Conservation (phyloP, 805 yeast species). For the Candida argentea region DNA sequence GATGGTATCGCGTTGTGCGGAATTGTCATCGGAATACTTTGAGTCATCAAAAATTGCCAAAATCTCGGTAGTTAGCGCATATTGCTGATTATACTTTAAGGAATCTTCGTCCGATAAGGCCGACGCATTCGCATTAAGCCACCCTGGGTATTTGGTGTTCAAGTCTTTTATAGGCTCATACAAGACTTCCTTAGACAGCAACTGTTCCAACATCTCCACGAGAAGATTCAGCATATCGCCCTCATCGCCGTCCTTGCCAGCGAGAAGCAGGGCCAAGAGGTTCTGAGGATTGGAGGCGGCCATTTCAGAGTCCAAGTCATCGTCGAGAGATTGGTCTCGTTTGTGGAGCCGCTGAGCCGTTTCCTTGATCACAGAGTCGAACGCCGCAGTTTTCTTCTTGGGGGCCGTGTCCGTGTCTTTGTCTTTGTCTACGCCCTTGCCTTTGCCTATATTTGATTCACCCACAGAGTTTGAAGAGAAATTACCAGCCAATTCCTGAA, state of each 20-base stretch:
- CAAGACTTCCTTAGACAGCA: constrained; percentile 75
- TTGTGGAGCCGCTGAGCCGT: constrained; percentile 74
- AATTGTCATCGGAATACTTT: constrained; percentile 44
- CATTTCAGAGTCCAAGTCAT: constrained; percentile 39
- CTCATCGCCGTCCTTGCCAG: constrained; percentile 29
- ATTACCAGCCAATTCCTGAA: constrained; percentile 41
- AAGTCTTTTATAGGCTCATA: constrained; percentile 85
- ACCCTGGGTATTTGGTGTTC: constrained; percentile 59
- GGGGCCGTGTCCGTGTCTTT: constrained; percentile 19
- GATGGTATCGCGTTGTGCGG: constrained; percentile 38
- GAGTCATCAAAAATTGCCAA: constrained; percentile 58
- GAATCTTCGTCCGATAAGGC: constrained; percentile 36
- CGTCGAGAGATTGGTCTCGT: constrained; percentile 63
- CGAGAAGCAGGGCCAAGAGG: constrained; percentile 52
- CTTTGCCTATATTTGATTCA: too few relatives aligned
- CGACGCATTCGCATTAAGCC: constrained; percentile 48
- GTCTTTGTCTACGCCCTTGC: constrained; percentile 20
- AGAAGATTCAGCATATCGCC: constrained; percentile 53
- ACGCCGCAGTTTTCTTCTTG: constrained; percentile 29
- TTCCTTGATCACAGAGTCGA: constrained; percentile 68
- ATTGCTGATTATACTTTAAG: constrained; percentile 51
- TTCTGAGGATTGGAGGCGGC: constrained; percentile 33
- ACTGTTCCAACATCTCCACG: constrained; percentile 66
- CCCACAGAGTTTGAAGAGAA: too few relatives aligned
- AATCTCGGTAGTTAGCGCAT: constrained; percentile 48